Base-by-base conservation (phyloP, 495 filamentous ascomycete genomes). In the Hypoxylon subgilvum region DNA sequence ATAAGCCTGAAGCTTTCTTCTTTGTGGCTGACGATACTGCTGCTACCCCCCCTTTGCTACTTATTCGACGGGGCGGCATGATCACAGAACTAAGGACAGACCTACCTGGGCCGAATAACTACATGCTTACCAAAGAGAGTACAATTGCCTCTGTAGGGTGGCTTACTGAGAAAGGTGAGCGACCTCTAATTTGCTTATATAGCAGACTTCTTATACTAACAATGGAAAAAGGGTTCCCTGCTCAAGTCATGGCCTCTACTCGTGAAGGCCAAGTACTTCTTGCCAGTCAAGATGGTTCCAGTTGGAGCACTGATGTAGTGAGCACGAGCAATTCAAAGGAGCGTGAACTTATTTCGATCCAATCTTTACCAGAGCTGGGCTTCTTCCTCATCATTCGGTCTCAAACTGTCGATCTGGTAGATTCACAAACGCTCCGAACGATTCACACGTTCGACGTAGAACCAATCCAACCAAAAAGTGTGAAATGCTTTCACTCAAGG, bases 41-140 rank as follows among this genome's bases (percentile, higher is more conserved):
- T n/a, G 27, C 65, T 12, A 68, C 74, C 18, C 69, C 76, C 4
- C 63, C 76, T 6, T 39, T 88, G 1, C 58, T 88, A 13, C 48
- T 88, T 9, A 74, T 88, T 18, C 79, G 80, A 50, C 76, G 78
- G 16, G 82, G 84, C 48, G 86, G 86, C 10, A 71, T 74, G 19
- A 74, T 87, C 46, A 75, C 76, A 0, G 82, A 86, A 59, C 48
- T 87, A 12, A 69, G 69, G 14, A 35, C 65, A 8, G 74, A 74
- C 6, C 55, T 41, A 21, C 63, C 52, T 3, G 52, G 67, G 51
- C 55, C 59, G 1, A 68, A 47, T 12, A 74, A 76, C 23, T 73
- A 74, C 42, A 49, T 52, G 17, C 71, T 82, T 25, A 79, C 76
- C 56, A 72, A 71, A 47, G 67, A 65, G 41, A 76, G 72, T 35